A percentile compares a stretch with the other conserved stretches of the same genome.
phyloP scores from a whole-genome alignment of 108 stramenopile species.

The Ochromonas danica region DNA sequence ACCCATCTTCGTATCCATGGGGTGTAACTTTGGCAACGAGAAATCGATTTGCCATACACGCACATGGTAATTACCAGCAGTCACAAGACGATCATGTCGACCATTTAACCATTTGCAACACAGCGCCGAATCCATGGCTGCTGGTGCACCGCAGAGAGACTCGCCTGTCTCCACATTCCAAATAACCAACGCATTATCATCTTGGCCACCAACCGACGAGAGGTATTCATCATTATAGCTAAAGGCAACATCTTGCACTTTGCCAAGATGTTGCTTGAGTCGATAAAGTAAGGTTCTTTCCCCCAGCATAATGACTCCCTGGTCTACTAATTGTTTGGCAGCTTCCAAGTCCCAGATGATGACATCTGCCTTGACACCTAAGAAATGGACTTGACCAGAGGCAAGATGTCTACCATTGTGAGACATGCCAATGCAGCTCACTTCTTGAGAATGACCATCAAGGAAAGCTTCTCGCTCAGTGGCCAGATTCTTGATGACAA shows the following conservation, averaged over 20 bases:
- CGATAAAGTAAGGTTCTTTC: conserved; percentile 62
- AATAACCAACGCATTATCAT: conserved; percentile 83
- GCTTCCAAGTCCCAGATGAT: conserved; percentile 70
- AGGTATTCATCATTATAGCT: conserved; percentile 63
- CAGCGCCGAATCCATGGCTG: conserved; percentile 66
- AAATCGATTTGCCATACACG: conserved; percentile 74
- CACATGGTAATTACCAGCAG: conserved; percentile 69
- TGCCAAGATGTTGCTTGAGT: conserved; percentile 68
- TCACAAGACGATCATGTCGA: conserved; percentile 74
- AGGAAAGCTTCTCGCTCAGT: conserved; percentile 64
- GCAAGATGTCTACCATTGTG: conserved; percentile 67
- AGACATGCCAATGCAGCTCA: conserved; percentile 68
- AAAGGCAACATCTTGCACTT: conserved; percentile 66
- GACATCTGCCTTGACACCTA: conserved; percentile 56
- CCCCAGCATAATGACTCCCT: conserved; percentile 39
- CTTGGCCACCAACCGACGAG: conserved; percentile 71
- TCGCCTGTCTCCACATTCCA: conserved; percentile 69
- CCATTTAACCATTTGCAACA: conserved; percentile 69
- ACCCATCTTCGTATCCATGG: conserved; percentile 74
- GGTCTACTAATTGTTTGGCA: conserved; percentile 54
- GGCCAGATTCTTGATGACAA: conserved; percentile 50
- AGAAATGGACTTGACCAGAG: conserved; percentile 62
- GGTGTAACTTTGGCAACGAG: conserved; percentile 70
- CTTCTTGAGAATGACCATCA: conserved; percentile 68
- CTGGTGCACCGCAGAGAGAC: conserved; percentile 71